Conservation (phyloP, 164 flowering plant species). For the grape (Vitis vinifera) region ASM3070453v1 NC_081810.1:1227501-1228000, state of each 20-base stretch:
- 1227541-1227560: not conserved
- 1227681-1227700: slow-evolving; percentile 38
- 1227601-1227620: slow-evolving; percentile 37
- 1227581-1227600: slow-evolving; percentile 28
- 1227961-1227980: not conserved
- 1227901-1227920: slow-evolving; percentile 23
- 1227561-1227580: not conserved
- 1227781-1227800: no score
- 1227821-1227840: slow-evolving; percentile 41
- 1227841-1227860: slow-evolving; percentile 66
- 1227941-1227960: not conserved
- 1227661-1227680: slow-evolving; percentile 23
- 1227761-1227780: not conserved
- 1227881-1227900: slow-evolving; percentile 51
- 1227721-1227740: not conserved
- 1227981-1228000: not conserved
- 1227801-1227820: slow-evolving; percentile 39
- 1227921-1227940: slow-evolving; percentile 40
- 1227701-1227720: not conserved
- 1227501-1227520: not conserved
- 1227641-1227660: slow-evolving; percentile 63
- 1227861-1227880: slow-evolving; percentile 58
- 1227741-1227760: not conserved
- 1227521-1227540: not conserved
- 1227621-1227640: slow-evolving; percentile 42